Evolutionary conservation across 1,284 basidiomycete species (phyloP).

Genomic region (Trametes sp.): DNA sequence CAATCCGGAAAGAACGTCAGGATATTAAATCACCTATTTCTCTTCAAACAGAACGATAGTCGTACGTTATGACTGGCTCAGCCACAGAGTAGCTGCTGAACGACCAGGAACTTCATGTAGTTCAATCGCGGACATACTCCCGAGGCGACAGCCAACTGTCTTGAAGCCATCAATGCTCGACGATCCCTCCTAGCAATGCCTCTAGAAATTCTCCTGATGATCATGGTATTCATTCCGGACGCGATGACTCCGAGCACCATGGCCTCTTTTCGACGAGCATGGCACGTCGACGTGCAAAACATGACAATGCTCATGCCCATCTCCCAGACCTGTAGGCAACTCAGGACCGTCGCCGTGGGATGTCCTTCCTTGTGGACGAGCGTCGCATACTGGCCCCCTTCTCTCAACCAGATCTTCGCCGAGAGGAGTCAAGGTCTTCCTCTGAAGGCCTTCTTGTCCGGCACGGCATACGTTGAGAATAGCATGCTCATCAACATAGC

Average conservation of each 20-base stretch:
- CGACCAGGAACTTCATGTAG: too few relatives aligned
- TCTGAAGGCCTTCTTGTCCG: not conserved
- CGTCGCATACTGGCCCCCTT: not conserved
- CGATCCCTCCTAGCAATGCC: not conserved
- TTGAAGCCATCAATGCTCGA: not conserved
- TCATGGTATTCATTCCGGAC: not conserved
- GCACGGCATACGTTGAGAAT: not conserved
- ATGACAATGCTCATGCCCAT: conserved; percentile 8
- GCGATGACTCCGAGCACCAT: not conserved
- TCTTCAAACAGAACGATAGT: too few relatives aligned
- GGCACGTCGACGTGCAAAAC: conserved; percentile 1
- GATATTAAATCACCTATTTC: too few relatives aligned
- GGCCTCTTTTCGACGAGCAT: not conserved
- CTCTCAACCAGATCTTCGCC: not conserved
- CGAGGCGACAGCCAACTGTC: too few relatives aligned
- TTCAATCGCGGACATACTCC: too few relatives aligned
- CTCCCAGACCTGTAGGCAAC: conserved; percentile 13
- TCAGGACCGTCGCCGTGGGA: conserved; percentile 6
- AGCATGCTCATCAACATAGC: not conserved
- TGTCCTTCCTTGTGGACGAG: conserved; percentile 11
- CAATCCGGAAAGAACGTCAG: too few relatives aligned
- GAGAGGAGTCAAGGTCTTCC: not conserved
- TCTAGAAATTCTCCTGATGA: not conserved
- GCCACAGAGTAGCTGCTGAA: too few relatives aligned
- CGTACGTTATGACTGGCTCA: too few relatives aligned